Base-by-base conservation (phyloP, 805 yeast species). In the Teunomyces barrocoloradensis region DNA sequence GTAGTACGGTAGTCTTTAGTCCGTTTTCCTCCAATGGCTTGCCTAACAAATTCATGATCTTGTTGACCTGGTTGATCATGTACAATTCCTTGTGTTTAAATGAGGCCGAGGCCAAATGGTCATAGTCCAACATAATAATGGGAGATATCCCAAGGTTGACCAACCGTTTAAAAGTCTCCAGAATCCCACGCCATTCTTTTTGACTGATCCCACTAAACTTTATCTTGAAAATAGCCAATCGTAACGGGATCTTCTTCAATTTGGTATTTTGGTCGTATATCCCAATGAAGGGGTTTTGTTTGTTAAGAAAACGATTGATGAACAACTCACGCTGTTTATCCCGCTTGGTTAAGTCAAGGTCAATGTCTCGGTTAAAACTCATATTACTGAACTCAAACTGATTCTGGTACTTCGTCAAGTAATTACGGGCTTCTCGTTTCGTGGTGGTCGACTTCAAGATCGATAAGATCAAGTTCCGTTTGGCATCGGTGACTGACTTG, bases 401-500 rank as follows among this genome's bases (percentile, higher is more conserved):
- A 48, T 75, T 65, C 41, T 81, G 77, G 60, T 91, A 92, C 59
- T 85, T 87, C 30, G 80, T 72, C 41, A 92, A 68, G 60, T 91
- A 92, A 53, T 85, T 86, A 52, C 81, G 78, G 4, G 96, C 96
- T 60, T 92, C 98, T 50, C 99, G 74, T 63, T 89, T 91, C 1
- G 98, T 92, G 5, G 97, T 95, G 3, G 97, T 88, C 1, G 96
- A 84, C 58, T 85, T 85, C 48, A 92, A 73, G 20, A 92, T 90
- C 1, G 97, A 84, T 13, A 89, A 69, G n/a, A 92, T 84, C 43
- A 92, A 69, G 46, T 87, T 88, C 53, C 81, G 75, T 53, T 81
- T 82, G 15, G 80, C 78, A 40, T 73, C 68, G 6, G 79, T 75
- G n/a, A 52, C 52, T 15, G 51, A 23, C 42, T 60, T 52, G 43